phyloP scores from a whole-genome alignment of 352 stramenopile genomes.

The Aphanomyces euteiches region DNA sequence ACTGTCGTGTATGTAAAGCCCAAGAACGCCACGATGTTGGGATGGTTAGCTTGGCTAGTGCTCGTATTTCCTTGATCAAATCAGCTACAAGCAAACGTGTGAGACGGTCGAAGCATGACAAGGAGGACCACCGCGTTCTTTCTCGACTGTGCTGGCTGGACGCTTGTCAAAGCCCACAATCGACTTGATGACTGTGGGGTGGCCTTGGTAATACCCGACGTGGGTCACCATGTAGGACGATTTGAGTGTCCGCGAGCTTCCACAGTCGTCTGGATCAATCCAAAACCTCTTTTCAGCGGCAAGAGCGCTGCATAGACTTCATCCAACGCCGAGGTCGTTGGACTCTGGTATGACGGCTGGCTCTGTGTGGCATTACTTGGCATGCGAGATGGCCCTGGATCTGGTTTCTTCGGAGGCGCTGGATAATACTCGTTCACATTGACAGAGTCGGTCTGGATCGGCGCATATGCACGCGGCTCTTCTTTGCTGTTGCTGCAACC shows the following conservation, averaged over 20 bases:
- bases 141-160: constrained; percentile 22
- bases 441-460: not conserved
- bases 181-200: constrained; percentile 29
- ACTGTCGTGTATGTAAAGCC: constrained; percentile 63
- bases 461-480: not conserved
- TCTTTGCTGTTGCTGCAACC: constrained; percentile 20
- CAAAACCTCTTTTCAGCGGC: constrained; percentile 22
- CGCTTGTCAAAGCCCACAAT: constrained; percentile 28
- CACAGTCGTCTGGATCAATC: constrained; percentile 30
- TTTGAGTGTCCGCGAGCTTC: constrained; percentile 28
- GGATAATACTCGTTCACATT: constrained; percentile 13
- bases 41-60: constrained; percentile 58
- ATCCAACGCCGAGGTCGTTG: not conserved
- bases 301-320: constrained; percentile 14
- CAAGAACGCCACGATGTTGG: constrained; percentile 59
- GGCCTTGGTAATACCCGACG: constrained; percentile 29
- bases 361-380: not conserved
- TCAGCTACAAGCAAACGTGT: constrained; percentile 13
- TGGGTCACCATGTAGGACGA: constrained; percentile 28
- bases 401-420: not conserved
- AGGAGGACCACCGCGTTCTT: constrained; percentile 12
- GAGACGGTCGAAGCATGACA: not conserved
- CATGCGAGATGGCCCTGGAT: not conserved
- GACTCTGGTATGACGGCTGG: not conserved
- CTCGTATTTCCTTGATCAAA: constrained; percentile 44